phyloP scores from a whole-genome alignment of 208 protist species.

The Wallacemonas sp. region DNA sequence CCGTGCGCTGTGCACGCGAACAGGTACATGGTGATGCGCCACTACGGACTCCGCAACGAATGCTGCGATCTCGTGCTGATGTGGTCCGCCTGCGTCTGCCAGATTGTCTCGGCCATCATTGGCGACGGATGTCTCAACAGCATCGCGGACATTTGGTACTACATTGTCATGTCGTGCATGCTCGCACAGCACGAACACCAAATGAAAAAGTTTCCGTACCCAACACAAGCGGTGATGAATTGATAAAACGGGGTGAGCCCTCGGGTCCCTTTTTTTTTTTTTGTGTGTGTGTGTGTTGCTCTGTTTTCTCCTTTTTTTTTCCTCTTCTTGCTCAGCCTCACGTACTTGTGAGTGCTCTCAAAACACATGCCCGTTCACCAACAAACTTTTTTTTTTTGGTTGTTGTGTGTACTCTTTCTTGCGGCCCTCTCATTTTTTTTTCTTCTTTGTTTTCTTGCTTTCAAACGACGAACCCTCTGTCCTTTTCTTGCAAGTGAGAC shows the following conservation, averaged over 20 bases:
- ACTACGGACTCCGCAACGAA: slow-evolving; percentile 48
- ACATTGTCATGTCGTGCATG: slow-evolving; percentile 58
- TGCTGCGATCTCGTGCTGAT: slow-evolving; percentile 59
- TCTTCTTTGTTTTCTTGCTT: no score
- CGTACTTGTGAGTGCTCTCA: no score
- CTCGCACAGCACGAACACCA: slow-evolving; percentile 63
- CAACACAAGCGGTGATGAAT: slow-evolving; percentile 27
- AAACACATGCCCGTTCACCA: no score
- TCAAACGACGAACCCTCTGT: no score
- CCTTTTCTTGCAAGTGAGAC: no score
- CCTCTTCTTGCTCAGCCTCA: no score
- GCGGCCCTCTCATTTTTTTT: no score
- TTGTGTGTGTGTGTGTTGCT: background rate
- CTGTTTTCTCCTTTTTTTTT: no score
- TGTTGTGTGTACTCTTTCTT: no score
- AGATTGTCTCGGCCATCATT: slow-evolving; percentile 11
- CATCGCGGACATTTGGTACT: slow-evolving; percentile 40
- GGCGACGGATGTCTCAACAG: slow-evolving; percentile 17
- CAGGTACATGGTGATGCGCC: slow-evolving; percentile 68
- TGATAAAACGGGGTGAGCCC: background rate
- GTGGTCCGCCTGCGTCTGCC: slow-evolving; percentile 37
- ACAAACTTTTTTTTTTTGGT: no score
- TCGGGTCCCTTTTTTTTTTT: background rate
- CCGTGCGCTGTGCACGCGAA: slow-evolving; percentile 61
- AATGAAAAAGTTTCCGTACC: slow-evolving; percentile 47